phyloP scores from a whole-genome alignment of 164 flowering plant genomes.

The Macadamia tetraphylla region DNA sequence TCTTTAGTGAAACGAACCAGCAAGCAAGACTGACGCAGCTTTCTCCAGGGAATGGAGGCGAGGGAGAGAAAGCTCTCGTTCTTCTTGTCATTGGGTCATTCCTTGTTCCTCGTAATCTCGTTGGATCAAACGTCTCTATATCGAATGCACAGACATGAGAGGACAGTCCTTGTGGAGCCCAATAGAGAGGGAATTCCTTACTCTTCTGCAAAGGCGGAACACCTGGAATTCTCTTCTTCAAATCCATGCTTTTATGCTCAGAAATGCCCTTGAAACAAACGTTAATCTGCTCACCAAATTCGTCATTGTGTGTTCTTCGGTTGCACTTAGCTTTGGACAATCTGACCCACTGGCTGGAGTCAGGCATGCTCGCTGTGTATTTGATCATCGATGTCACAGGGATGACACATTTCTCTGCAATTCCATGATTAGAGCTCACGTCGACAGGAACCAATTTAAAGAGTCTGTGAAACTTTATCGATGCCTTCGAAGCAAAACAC shows the following conservation, averaged over 20 bases:
- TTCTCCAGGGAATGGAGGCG: neutral
- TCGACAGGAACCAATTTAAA: slow-evolving; percentile 30
- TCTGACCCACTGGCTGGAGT: slow-evolving; percentile 23
- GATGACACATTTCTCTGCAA: slow-evolving; percentile 60
- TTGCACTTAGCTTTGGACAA: neutral
- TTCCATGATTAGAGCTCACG: slow-evolving; percentile 59
- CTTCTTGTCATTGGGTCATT: neutral
- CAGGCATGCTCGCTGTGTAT: slow-evolving; percentile 51
- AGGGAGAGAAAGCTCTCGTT: neutral
- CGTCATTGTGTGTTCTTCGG: slow-evolving; percentile 38
- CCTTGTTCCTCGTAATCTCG: neutral
- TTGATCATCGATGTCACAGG: slow-evolving; percentile 37
- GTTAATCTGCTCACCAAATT: slow-evolving; percentile 57
- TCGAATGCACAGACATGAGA: neutral
- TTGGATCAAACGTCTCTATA: neutral
- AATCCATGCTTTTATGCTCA: slow-evolving; percentile 71
- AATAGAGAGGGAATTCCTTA: slow-evolving; percentile 50
- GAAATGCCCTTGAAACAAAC: slow-evolving; percentile 46
- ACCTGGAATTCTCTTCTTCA: slow-evolving; percentile 41
- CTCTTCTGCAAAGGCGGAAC: slow-evolving; percentile 41
- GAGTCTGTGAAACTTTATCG: slow-evolving; percentile 45
- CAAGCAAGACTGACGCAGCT: too few relatives aligned
- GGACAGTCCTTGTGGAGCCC: slow-evolving; percentile 35
- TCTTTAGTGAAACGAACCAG: too few relatives aligned
- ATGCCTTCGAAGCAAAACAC: slow-evolving; percentile 28